Percentiles rank a stretch among this genome's conserved stretches.
Evolutionary conservation across 2,329 filamentous ascomycete genomes (phyloP).

Genomic region (Scopulariopsis brevicaulis): DNA sequence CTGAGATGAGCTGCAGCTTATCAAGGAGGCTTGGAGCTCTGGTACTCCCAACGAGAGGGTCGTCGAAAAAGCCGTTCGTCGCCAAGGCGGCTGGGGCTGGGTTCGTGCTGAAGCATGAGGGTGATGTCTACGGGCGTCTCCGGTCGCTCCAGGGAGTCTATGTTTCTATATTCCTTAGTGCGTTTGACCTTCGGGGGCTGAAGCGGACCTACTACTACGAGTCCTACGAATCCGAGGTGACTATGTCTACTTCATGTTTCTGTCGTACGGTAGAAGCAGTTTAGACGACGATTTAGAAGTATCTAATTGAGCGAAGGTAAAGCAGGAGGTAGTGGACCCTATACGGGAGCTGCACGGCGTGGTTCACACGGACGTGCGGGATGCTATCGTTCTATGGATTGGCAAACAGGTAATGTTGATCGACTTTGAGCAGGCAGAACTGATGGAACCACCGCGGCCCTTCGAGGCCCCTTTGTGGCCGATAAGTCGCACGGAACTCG

Average conservation of each 20-base stretch:
- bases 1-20: too few relatives aligned
- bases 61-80: too few relatives aligned
- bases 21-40: too few relatives aligned
- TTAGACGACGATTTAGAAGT: not conserved
- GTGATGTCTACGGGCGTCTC: conserved; percentile 21
- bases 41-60: too few relatives aligned
- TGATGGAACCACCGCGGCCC: not conserved
- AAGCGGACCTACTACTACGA: conserved; percentile 20
- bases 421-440: conserved; percentile 12
- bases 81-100: not conserved
- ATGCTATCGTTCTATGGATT: too few relatives aligned
- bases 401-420: too few relatives aligned
- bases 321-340: conserved; percentile 7
- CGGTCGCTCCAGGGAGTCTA: conserved; percentile 18
- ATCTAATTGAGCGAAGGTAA: conserved; percentile 6
- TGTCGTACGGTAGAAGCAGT: not conserved
- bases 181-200: conserved; percentile 20
- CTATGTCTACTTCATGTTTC: not conserved
- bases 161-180: conserved; percentile 24
- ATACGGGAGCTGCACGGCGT: conserved; percentile 15
- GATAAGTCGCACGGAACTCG: too few relatives aligned
- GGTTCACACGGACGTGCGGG: conserved; percentile 16
- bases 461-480: too few relatives aligned
- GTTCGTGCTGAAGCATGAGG: conserved; percentile 19
- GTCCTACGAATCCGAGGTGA: not conserved